Evolutionary conservation across 169 alveolate species (phyloP).

Genomic region (Plasmodium gaboni): DNA sequence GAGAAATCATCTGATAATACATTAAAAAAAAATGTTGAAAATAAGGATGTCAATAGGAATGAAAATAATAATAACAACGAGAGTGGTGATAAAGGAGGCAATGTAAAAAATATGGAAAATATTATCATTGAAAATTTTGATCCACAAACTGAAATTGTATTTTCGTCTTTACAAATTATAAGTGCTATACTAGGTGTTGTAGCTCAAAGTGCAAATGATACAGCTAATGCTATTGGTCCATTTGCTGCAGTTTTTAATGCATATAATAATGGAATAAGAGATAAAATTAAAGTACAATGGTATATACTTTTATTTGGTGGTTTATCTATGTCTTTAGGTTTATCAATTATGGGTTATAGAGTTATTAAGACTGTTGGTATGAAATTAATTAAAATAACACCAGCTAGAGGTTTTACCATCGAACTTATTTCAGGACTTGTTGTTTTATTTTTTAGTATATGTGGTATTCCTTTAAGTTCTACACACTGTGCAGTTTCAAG

Average conservation of each 20-base stretch:
- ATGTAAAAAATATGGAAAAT: constrained; percentile 39
- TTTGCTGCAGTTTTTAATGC: constrained; percentile 76
- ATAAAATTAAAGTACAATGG: constrained; percentile 83
- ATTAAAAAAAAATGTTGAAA: not conserved
- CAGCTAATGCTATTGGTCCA: constrained; percentile 91
- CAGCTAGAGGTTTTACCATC: constrained; percentile 89
- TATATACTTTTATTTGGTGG: constrained; percentile 89
- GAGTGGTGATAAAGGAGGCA: constrained; percentile 14
- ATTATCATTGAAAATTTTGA: constrained; percentile 77
- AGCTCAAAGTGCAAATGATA: constrained; percentile 90
- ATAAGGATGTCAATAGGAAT: not conserved
- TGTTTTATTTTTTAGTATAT: constrained; percentile 85
- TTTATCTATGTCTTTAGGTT: constrained; percentile 87
- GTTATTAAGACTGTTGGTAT: constrained; percentile 88
- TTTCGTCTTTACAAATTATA: constrained; percentile 82
- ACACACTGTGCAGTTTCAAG: constrained; percentile 90
- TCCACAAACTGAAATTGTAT: constrained; percentile 77
- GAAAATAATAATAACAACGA: not conserved
- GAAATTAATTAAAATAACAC: constrained; percentile 87
- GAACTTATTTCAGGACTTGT: constrained; percentile 86
- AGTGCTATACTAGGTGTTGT: constrained; percentile 87
- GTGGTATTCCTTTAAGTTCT: constrained; percentile 91
- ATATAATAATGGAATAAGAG: constrained; percentile 52
- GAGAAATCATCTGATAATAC: not conserved
- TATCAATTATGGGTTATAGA: constrained; percentile 86